These are phyloP conservation scores for Hura crepitans DNA, from an alignment of 441 rosid species.

Conservation along the genomic window DNA sequence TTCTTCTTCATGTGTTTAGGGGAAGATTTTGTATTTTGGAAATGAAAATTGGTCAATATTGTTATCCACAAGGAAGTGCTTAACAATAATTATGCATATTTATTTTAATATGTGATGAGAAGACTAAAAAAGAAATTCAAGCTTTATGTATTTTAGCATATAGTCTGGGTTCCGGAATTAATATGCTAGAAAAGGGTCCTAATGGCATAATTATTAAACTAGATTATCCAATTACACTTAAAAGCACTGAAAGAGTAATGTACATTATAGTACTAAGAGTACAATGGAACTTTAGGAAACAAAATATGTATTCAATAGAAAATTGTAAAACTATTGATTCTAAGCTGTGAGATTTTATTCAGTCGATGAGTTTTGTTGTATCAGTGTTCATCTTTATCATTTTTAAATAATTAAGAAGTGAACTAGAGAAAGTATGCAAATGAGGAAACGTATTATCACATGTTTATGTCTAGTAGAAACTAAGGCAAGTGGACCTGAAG, in stretches of 20 bases:
- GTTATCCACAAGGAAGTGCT: background rate
- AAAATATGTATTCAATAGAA: background rate
- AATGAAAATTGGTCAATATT: background rate
- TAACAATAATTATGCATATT: too few species aligned
- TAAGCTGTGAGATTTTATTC: background rate
- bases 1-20: background rate
- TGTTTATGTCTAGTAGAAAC: conserved; percentile 20
- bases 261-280: conserved; percentile 13
- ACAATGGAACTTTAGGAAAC: background rate
- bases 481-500: conserved; percentile 16
- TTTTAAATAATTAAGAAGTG: background rate
- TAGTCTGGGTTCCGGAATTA: background rate
- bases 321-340: background rate
- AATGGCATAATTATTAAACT: background rate
- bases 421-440: background rate
- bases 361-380: background rate
- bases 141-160: background rate
- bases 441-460: conserved; percentile 14
- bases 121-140: background rate
- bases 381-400: background rate
- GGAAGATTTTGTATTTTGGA: background rate
- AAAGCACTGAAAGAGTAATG: conserved; percentile 1
- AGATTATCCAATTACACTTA: background rate
- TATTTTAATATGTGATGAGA: background rate
- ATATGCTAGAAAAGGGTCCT: background rate